Evolutionary conservation across 345 rosid genomes (phyloP).

Genomic region (Eucalyptus microcorys): DNA sequence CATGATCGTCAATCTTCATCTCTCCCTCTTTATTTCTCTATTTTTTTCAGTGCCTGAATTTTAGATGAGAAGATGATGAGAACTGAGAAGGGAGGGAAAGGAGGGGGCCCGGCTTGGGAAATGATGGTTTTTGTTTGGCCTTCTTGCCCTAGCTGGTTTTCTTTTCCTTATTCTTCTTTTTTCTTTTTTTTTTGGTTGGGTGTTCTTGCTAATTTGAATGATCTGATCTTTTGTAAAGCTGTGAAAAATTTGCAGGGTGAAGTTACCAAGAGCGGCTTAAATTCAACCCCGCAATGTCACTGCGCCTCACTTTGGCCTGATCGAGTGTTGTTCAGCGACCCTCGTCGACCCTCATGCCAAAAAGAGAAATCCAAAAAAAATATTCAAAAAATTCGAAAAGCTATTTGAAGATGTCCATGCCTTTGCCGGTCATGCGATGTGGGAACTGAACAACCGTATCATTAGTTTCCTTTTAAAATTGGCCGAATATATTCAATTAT

Average conservation of each 20-base stretch:
- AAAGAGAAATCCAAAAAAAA: too few relatives aligned
- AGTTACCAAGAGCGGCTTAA: background rate
- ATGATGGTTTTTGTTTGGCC: background rate
- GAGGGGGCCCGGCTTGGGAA: background rate
- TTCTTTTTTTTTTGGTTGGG: background rate
- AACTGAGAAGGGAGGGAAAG: background rate
- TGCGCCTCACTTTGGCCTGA: too few relatives aligned
- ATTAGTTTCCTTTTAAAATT: too few relatives aligned
- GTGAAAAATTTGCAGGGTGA: background rate
- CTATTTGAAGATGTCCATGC: too few relatives aligned
- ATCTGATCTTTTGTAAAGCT: background rate
- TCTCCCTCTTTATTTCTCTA: background rate
- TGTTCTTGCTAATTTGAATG: background rate
- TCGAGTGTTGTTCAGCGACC: rapidly evolving
- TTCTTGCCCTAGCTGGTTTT: background rate
- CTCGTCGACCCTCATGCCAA: background rate
- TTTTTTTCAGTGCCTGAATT: background rate
- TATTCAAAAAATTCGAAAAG: too few relatives aligned
- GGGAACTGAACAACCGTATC: rapidly evolving
- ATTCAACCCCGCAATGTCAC: too few relatives aligned
- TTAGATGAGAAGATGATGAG: background rate
- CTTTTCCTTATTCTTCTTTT: background rate
- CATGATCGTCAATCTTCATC: background rate
- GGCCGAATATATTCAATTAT: rapidly evolving
- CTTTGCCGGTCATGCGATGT: rapidly evolving